A percentile compares a stretch with the other conserved stretches of the same genome.
These are phyloP conservation scores for Waltergamsia citrina DNA, from an alignment of 2,329 filamentous ascomycete species.

Conservation along the genomic window DNA sequence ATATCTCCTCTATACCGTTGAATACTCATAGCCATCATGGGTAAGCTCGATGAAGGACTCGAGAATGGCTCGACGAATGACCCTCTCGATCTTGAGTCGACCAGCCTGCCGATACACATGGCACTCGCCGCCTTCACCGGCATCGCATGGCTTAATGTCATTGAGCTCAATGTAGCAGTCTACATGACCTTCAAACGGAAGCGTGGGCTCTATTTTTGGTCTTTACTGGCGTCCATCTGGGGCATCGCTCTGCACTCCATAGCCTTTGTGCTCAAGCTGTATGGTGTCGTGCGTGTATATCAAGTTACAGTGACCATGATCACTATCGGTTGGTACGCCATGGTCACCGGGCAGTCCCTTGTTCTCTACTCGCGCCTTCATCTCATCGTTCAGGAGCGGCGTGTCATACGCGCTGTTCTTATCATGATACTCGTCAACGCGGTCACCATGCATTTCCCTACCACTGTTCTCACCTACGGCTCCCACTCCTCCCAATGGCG, in stretches of 20 bases:
- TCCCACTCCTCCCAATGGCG: conserved; percentile 20
- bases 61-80: conserved; percentile 1
- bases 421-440: conserved; percentile 45
- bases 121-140: conserved; percentile 19
- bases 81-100: not conserved
- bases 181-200: conserved; percentile 19
- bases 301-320: conserved; percentile 1
- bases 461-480: conserved; percentile 42
- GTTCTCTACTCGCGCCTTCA: conserved; percentile 53
- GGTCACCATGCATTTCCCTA: conserved; percentile 39
- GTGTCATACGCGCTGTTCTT: conserved; percentile 34
- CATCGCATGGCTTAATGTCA: conserved; percentile 19
- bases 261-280: conserved; percentile 31
- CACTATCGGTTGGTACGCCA: conserved; percentile 15
- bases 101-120: conserved; percentile 16
- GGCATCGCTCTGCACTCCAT: conserved; percentile 22
- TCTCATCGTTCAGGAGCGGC: conserved; percentile 40
- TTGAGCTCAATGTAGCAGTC: conserved; percentile 22
- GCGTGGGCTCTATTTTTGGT: conserved; percentile 26
- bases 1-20: too few species aligned
- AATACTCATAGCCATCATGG: too few species aligned
- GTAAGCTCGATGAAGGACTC: too few species aligned
- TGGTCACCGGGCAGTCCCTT: conserved; percentile 48
- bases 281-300: conserved; percentile 11
- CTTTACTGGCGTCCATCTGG: conserved; percentile 19